phyloP scores from a whole-genome alignment of 768 basidiomycete genomes.

The Pleurotus ostreatus region DNA sequence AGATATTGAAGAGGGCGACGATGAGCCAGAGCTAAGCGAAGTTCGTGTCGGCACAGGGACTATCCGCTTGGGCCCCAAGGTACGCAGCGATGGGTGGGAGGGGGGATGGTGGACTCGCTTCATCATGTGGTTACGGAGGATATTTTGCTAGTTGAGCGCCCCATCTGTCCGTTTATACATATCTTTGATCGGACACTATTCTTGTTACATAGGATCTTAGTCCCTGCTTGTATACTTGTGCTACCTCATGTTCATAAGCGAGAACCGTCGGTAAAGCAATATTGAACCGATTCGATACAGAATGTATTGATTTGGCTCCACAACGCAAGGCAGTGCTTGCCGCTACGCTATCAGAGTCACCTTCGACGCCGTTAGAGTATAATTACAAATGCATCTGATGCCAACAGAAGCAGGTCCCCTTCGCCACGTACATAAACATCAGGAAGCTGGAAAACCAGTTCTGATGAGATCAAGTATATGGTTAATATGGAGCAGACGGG shows the following conservation, averaged over 20 bases:
- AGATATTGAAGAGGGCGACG: conserved; percentile 72
- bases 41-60: conserved; percentile 78
- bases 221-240: not conserved
- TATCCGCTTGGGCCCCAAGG: conserved; percentile 70
- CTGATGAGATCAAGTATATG: not conserved
- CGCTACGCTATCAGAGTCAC: too few species aligned
- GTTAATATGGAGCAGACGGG: not conserved
- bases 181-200: not conserved
- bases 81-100: conserved; percentile 61
- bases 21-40: conserved; percentile 48
- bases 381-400: not conserved
- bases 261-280: not conserved
- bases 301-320: not conserved
- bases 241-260: not conserved
- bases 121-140: conserved; percentile 71
- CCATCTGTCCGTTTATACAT: not conserved
- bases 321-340: not conserved
- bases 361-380: too few species aligned
- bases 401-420: not conserved
- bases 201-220: not conserved
- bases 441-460: not conserved
- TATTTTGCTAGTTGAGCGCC: conserved; percentile 57
- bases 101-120: conserved; percentile 81
- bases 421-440: not conserved
- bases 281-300: not conserved